Evolutionary conservation across 148 eudicot species (phyloP).

Genomic region (Selenicereus undatus): DNA sequence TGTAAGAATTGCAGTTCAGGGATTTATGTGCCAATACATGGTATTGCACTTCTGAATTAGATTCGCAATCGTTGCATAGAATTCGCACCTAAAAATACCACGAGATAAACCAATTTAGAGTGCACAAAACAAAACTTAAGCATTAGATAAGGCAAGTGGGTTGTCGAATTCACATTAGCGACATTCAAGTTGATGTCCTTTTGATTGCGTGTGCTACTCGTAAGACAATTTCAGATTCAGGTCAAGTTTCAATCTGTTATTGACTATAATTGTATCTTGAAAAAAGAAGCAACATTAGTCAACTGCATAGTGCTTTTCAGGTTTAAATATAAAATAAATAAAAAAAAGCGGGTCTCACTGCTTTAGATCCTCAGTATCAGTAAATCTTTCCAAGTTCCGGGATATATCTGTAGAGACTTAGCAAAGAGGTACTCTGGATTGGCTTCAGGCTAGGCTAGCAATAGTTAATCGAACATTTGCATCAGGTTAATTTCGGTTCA

Average conservation of each 20-base stretch:
- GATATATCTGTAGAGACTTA: too few species aligned
- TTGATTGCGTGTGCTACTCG: background rate
- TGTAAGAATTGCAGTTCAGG: conserved; percentile 59
- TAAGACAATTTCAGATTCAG: background rate
- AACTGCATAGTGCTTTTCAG: background rate
- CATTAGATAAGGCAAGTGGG: background rate
- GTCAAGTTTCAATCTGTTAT: background rate
- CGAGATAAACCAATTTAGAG: conserved; percentile 4
- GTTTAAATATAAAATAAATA: background rate
- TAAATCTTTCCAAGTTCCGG: background rate
- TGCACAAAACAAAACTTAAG: background rate
- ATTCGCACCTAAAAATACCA: conserved; percentile 47
- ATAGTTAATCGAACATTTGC: background rate
- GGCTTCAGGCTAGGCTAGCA: background rate
- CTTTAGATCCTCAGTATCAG: background rate
- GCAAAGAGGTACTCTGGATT: background rate
- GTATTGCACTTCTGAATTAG: conserved; percentile 46
- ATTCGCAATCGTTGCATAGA: conserved; percentile 80
- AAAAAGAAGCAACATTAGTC: background rate
- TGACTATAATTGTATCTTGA: background rate
- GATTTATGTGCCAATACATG: conserved; percentile 72
- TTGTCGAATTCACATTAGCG: background rate
- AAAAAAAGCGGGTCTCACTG: background rate
- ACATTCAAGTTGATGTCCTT: background rate
- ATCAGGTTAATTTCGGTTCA: background rate